Percentiles rank a stretch among this genome's conserved stretches.
Evolutionary conservation across 2,329 filamentous ascomycete species (phyloP).

Genomic region (Cordyceps cateniannulata): DNA sequence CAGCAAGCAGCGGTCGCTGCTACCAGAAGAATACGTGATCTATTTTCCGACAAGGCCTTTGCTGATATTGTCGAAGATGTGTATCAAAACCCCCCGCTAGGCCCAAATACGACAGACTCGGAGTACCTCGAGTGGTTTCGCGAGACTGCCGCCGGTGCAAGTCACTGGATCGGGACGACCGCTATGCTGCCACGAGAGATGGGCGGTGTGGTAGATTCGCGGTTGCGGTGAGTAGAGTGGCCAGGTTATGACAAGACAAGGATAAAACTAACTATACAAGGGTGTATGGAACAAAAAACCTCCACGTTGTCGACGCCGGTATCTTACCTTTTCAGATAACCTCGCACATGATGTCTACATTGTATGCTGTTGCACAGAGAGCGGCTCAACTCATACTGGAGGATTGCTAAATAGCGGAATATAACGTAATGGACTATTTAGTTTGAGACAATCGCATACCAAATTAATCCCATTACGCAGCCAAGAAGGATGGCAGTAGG

Average conservation of each 20-base stretch:
- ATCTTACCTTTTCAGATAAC: conserved; percentile 17
- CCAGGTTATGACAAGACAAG: background rate
- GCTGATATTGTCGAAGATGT: conserved; percentile 15
- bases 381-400: conserved; percentile 18
- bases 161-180: conserved; percentile 21
- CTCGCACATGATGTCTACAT: conserved; percentile 20
- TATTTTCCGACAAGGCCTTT: conserved; percentile 18
- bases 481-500: conserved; percentile 28
- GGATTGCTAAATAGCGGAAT: background rate
- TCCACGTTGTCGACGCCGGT: conserved; percentile 20
- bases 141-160: conserved; percentile 12
- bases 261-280: background rate
- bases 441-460: conserved; percentile 22
- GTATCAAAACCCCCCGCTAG: conserved; percentile 17
- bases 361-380: conserved; percentile 19
- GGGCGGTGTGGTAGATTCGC: conserved; percentile 19
- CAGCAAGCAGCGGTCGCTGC: conserved; percentile 16
- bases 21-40: conserved; percentile 10
- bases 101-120: conserved; percentile 16
- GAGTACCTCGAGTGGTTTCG: conserved; percentile 18
- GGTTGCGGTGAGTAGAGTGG: conserved; percentile 13
- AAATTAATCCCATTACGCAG: conserved; percentile 27
- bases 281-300: conserved; percentile 18
- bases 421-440: background rate
- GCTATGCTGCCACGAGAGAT: conserved; percentile 19